Conservation (phyloP, 371 early-diverging fungal species). For the Globomyces sp. region DNA sequence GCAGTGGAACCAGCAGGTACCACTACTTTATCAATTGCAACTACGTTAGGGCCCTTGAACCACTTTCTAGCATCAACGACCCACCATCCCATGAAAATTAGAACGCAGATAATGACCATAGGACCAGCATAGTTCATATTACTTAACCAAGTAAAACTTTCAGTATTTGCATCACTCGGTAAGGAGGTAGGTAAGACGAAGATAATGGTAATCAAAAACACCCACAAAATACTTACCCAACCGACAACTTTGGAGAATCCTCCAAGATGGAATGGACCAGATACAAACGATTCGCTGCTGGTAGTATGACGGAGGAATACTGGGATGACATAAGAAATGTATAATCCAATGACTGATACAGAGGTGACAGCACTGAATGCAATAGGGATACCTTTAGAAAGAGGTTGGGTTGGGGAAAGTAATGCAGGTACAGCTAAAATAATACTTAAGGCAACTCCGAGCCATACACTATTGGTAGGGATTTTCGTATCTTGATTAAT, state of each 20-base stretch:
- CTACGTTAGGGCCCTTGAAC: background rate
- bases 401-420: conserved; percentile 26
- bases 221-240: conserved; percentile 1
- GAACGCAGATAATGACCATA: background rate
- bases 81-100: conserved; percentile 2
- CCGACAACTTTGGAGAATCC: conserved; percentile 35
- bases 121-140: conserved; percentile 8
- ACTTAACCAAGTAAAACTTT: background rate
- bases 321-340: conserved; percentile 67
- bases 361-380: conserved; percentile 61
- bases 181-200: background rate
- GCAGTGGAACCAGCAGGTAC: no score
- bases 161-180: background rate
- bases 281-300: conserved; percentile 51
- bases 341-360: conserved; percentile 56
- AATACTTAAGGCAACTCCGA: conserved; percentile 28
- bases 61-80: background rate
- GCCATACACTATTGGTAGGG: conserved; percentile 38
- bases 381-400: conserved; percentile 29
- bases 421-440: conserved; percentile 32
- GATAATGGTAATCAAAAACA: background rate
- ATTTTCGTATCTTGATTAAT: conserved; percentile 41
- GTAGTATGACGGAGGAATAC: conserved; percentile 56
- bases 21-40: background rate
- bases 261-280: conserved; percentile 57